phyloP scores from a whole-genome alignment of 1,139 yeast species.

The Arxiozyma slooffiae region DNA sequence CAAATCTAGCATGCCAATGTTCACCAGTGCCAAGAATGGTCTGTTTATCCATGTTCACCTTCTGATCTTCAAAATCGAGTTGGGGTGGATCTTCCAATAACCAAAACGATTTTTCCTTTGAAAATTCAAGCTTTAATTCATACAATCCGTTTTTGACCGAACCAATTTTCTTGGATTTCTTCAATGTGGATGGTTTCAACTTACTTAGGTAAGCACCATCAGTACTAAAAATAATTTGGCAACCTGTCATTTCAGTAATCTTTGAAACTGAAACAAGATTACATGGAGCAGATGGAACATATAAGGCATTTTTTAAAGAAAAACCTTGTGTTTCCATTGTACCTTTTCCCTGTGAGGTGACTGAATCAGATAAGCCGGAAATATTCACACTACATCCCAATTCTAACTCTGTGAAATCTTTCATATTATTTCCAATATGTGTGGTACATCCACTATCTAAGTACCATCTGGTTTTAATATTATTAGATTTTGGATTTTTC shows the following conservation, averaged over 20 bases:
- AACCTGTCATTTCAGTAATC: neutral
- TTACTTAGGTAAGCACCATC: neutral
- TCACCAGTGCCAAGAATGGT: neutral
- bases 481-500: no score
- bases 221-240: neutral
- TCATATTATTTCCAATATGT: neutral
- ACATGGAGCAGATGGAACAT: neutral
- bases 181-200: no score
- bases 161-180: neutral
- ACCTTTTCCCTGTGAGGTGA: neutral
- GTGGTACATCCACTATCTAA: neutral
- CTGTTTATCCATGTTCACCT: no score
- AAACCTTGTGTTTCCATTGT: neutral
- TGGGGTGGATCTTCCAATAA: no score
- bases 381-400: neutral
- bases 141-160: neutral
- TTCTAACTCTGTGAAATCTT: no score
- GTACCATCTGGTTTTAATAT: neutral
- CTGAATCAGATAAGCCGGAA: neutral
- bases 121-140: neutral
- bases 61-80: no score
- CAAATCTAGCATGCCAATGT: neutral
- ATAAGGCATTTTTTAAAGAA: neutral
- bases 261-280: neutral
- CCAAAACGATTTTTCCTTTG: no score